These are phyloP conservation scores for Hemisphaericaspora xylanilytica DNA, from an alignment of 1,139 yeast genomes.

Conservation along the genomic window DNA sequence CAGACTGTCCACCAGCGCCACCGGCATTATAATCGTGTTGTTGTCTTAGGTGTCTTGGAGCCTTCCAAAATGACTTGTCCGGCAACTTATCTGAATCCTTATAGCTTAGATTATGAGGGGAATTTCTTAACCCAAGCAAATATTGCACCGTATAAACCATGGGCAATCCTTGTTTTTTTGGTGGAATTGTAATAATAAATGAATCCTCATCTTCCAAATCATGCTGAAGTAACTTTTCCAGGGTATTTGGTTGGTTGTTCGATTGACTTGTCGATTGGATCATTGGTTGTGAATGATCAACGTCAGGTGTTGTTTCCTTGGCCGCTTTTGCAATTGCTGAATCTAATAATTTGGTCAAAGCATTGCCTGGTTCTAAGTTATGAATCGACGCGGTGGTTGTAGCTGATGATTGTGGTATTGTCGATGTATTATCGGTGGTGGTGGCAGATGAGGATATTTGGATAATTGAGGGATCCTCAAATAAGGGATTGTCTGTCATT, in stretches of 20 bases:
- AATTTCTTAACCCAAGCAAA: constrained; percentile 32
- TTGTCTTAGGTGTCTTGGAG: constrained; percentile 12
- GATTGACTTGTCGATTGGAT: constrained; percentile 1
- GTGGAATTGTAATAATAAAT: constrained; percentile 12
- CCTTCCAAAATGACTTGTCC: constrained; percentile 44
- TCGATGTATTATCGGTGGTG: constrained; percentile 4
- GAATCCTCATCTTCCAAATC: neutral
- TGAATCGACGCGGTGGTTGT: constrained; percentile 9
- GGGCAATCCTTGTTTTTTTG: constrained; percentile 16
- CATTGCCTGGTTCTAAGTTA: constrained; percentile 33
- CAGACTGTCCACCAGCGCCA: constrained; percentile 2
- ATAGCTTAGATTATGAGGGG: constrained; percentile 34
- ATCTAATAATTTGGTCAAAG: constrained; percentile 41
- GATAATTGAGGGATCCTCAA: constrained; percentile 38
- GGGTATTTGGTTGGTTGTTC: neutral
- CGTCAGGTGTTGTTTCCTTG: constrained; percentile 44
- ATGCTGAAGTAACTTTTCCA: constrained; percentile 11
- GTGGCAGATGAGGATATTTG: constrained; percentile 13
- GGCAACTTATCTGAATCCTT: constrained; percentile 34
- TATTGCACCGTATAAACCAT: constrained; percentile 38
- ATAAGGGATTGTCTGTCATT: constrained; percentile 21
- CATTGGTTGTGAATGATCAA: constrained; percentile 15
- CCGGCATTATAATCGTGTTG: constrained; percentile 1
- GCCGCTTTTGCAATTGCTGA: constrained; percentile 51
- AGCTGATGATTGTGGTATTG: constrained; percentile 2